Conservation (phyloP, 2,329 filamentous ascomycete genomes). For the Fusarium abutilonis region DNA sequence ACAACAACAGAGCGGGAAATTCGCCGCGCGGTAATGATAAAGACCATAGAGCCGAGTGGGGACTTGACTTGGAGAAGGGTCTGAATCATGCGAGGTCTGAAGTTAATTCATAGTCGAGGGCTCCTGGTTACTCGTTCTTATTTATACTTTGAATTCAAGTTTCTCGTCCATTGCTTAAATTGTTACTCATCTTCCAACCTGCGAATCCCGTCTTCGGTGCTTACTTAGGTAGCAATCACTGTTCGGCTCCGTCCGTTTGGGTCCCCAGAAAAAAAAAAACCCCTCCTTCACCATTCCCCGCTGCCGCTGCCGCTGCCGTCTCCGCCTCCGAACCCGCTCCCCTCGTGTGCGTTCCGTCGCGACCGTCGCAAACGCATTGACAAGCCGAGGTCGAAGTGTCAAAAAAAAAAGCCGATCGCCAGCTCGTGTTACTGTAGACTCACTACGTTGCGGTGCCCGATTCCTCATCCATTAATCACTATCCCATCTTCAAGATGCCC, state of each 20-base stretch:
- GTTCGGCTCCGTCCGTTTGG: slow-evolving; percentile 11
- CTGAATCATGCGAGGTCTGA: slow-evolving; percentile 39
- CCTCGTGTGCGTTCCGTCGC: slow-evolving; percentile 36
- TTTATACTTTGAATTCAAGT: background rate
- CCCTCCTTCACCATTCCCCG: slow-evolving; percentile 29
- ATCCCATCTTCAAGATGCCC: slow-evolving; percentile 55
- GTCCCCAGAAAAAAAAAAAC: slow-evolving; percentile 23
- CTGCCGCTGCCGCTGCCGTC: slow-evolving; percentile 31
- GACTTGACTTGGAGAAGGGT: slow-evolving; percentile 18
- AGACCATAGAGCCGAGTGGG: slow-evolving; percentile 32
- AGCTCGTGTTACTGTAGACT: slow-evolving; percentile 1
- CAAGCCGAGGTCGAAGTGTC: slow-evolving; percentile 36
- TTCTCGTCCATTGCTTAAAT: background rate
- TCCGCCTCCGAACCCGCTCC: slow-evolving; percentile 39
- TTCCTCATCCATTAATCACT: slow-evolving; percentile 4
- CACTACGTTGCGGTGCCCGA: slow-evolving; percentile 3
- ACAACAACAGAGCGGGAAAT: slow-evolving; percentile 33
- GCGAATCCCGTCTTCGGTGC: background rate
- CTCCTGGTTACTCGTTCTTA: background rate
- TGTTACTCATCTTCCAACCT: slow-evolving; percentile 1
- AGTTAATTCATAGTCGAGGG: background rate
- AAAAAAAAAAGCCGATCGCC: slow-evolving; percentile 3
- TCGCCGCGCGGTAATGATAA: slow-evolving; percentile 44
- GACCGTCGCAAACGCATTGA: slow-evolving; percentile 30
- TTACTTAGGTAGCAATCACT: slow-evolving; percentile 22